Evolutionary conservation across 176 grass and related monocot genomes (phyloP), one percentile per base, ranked within the genome.

Genomic region (Carex kokanica): DNA sequence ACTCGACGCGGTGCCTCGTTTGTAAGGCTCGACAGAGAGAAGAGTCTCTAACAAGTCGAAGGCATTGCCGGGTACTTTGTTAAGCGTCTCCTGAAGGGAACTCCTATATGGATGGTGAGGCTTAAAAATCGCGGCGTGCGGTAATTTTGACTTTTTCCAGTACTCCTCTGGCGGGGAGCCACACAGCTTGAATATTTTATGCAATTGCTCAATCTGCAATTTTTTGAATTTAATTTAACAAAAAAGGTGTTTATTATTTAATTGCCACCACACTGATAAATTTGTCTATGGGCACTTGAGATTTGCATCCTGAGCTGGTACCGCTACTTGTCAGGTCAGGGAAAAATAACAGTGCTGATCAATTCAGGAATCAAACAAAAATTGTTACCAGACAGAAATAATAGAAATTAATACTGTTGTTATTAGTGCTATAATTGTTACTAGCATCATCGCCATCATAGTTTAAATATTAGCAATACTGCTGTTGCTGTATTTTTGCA

Each of bases 161-260:
- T 92, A 99, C 60, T 90, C 97, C 51, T 99, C 97, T 29, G 89
- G 40, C 14, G 97, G 97, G 24, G 97, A 99, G 17, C 97, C 97
- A 72, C 97, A 99, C 55, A 99, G 66, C 89, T 95, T 99, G 83
- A 96, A 99, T 70, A 99, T 99, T 86, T 93, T 99, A 84, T 99
- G 97, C 60, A 99, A 81, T 75, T 99, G 97, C 86, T 99, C 97
- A 75, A 99, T 93, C 97, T 99, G 83, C 63, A 87, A 90, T 74
- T 20, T 10, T 70, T 53, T 17, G 51, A 78, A 74, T 74, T 74
- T 74, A 13, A 74, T 14, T 51, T 20, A 43, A 71, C 20, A 45
- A 73, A 41, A 69, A 77, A 34, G 51, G 49, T 29, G 15, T 3
- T 16, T 55, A 75, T 55, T 77, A 77, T 27, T 77, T 54, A 52